Conservation (phyloP, 495 filamentous ascomycete genomes). For the Trichoderma virens region DNA sequence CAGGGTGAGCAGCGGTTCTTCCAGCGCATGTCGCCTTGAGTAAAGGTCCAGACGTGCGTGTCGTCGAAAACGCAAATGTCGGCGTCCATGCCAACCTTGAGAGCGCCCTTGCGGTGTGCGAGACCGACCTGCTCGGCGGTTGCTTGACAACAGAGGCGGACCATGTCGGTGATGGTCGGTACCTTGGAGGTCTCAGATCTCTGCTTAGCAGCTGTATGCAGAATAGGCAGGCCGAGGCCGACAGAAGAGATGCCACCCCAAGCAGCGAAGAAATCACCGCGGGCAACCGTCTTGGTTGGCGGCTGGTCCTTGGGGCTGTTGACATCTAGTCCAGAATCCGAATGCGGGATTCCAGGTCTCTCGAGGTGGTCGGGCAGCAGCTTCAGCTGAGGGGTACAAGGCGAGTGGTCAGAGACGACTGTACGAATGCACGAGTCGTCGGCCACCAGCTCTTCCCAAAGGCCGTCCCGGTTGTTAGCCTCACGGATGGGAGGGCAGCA, state of each 20-base stretch:
- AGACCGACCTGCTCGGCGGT: slow-evolving; percentile 89
- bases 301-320: slow-evolving; percentile 15
- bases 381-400: slow-evolving; percentile 92
- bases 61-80: slow-evolving; percentile 94
- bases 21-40: slow-evolving; percentile 68
- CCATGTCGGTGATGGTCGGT: slow-evolving; percentile 62
- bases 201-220: slow-evolving; percentile 68
- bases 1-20: slow-evolving; percentile 93
- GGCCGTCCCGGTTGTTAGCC: slow-evolving; percentile 72
- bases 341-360: slow-evolving; percentile 32
- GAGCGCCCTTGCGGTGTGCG: slow-evolving; percentile 70
- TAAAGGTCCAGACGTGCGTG: slow-evolving; percentile 64
- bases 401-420: slow-evolving; percentile 93
- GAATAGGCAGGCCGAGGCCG: slow-evolving; percentile 81
- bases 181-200: slow-evolving; percentile 29
- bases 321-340: slow-evolving; percentile 42
- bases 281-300: slow-evolving; percentile 8
- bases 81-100: slow-evolving; percentile 80
- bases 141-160: slow-evolving; percentile 74
- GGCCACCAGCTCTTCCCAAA: slow-evolving; percentile 75
- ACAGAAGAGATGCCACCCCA: slow-evolving; percentile 97
- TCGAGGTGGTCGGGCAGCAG: slow-evolving; percentile 62
- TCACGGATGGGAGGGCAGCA: slow-evolving; percentile 94
- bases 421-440: slow-evolving; percentile 79
- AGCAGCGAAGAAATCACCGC: slow-evolving; percentile 85